phyloP scores from a whole-genome alignment of 164 flowering plant genomes.

The Piper betle region DNA sequence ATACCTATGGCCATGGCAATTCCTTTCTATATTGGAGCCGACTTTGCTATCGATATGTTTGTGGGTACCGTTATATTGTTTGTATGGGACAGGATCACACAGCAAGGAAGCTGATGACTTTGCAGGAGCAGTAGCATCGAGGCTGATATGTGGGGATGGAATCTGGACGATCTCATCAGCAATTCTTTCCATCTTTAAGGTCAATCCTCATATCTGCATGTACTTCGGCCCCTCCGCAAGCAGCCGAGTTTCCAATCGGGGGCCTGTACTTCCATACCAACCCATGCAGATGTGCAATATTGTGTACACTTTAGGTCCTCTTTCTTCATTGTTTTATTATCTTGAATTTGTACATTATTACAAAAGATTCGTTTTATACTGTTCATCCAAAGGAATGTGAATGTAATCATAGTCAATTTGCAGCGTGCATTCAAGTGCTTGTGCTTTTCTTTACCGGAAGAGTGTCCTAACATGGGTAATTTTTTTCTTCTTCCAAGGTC shows the following conservation, averaged over 20 bases:
- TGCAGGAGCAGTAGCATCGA: slow-evolving; percentile 91
- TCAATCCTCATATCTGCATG: slow-evolving; percentile 94
- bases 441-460: no score
- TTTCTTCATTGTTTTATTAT: no score
- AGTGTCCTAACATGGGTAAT: no score
- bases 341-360: no score
- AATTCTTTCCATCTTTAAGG: slow-evolving; percentile 71
- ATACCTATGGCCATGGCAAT: slow-evolving; percentile 98
- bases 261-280: no score
- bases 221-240: slow-evolving; percentile 62
- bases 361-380: no score
- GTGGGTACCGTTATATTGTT: slow-evolving; percentile 74
- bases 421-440: no score
- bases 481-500: no score
- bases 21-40: slow-evolving; percentile 20
- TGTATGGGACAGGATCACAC: slow-evolving; percentile 71
- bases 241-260: slow-evolving; percentile 13
- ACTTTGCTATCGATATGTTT: slow-evolving; percentile 96
- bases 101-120: slow-evolving; percentile 62
- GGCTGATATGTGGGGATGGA: slow-evolving; percentile 40
- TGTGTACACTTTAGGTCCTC: no score
- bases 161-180: slow-evolving; percentile 76
- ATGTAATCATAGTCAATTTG: no score
- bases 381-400: no score
- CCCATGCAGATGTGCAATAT: no score